These are phyloP conservation scores for Chlorella sorokiniana DNA, from an alignment of 139 green algal genomes.

Conservation along the genomic window DNA sequence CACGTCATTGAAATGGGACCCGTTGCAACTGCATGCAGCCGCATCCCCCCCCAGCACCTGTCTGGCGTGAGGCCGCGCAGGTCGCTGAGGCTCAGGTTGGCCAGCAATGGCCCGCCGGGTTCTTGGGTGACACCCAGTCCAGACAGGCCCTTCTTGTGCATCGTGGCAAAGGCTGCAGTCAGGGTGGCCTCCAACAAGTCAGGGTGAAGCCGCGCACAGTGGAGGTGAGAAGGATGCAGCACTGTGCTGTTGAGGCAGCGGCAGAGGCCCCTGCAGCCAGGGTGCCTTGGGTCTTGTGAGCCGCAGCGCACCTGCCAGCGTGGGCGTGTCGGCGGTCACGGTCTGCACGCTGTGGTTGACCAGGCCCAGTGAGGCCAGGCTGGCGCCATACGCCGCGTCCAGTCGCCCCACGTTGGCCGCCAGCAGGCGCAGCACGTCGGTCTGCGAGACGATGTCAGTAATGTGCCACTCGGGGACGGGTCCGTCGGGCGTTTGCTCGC, in stretches of 20 bases:
- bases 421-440: conserved; percentile 43
- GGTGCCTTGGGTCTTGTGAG: too few species aligned
- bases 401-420: conserved; percentile 8
- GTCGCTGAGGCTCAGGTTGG: conserved; percentile 36
- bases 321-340: conserved; percentile 21
- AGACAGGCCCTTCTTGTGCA: conserved; percentile 33
- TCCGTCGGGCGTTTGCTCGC: conserved; percentile 40
- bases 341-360: conserved; percentile 17
- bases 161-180: conserved; percentile 20
- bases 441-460: conserved; percentile 37
- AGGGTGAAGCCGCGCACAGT: not conserved
- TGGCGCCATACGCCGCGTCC: not conserved
- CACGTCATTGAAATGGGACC: not conserved
- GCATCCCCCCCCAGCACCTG: not conserved
- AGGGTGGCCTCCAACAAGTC: not conserved
- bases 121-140: conserved; percentile 21
- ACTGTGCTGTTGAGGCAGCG: not conserved
- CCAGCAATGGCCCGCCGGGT: conserved; percentile 18
- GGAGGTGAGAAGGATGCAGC: not conserved
- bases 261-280: too few species aligned
- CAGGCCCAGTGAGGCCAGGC: conserved; percentile 27
- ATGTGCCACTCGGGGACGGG: conserved; percentile 45
- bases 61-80: conserved; percentile 39
- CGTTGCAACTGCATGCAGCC: not conserved
- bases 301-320: conserved; percentile 3